phyloP scores from a whole-genome alignment of 306 rosid species.

The Arachis stenosperma region DNA sequence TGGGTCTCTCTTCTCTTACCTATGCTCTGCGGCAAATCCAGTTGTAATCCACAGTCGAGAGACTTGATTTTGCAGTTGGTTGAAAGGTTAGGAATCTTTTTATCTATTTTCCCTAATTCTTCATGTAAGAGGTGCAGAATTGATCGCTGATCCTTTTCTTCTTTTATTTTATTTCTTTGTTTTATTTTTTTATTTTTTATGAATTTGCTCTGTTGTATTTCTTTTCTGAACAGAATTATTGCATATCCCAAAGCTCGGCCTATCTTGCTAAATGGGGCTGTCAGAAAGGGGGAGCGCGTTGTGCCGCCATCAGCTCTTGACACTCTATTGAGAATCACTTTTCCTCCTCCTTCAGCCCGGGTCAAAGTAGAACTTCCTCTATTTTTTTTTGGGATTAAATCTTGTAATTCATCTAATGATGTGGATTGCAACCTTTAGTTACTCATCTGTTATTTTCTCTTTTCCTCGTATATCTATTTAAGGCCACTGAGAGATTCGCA shows the following conservation, averaged over 20 bases:
- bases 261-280: slow-evolving; percentile 52
- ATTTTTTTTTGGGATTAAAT: not conserved
- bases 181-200: not conserved
- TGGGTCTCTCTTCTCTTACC: slow-evolving; percentile 57
- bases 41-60: slow-evolving; percentile 52
- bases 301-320: slow-evolving; percentile 56
- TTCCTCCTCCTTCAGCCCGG: slow-evolving; percentile 51
- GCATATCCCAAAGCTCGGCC: slow-evolving; percentile 51
- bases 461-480: not conserved
- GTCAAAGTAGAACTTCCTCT: slow-evolving; percentile 41
- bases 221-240: slow-evolving; percentile 44
- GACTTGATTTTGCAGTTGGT: slow-evolving; percentile 56
- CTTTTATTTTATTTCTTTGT: slow-evolving; percentile 8
- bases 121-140: slow-evolving; percentile 9
- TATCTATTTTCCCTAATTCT: slow-evolving; percentile 15
- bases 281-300: slow-evolving; percentile 59
- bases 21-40: slow-evolving; percentile 50
- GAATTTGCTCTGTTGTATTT: slow-evolving; percentile 1
- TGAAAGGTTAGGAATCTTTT: slow-evolving; percentile 50
- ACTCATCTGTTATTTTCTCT: slow-evolving; percentile 27
- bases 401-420: slow-evolving; percentile 18
- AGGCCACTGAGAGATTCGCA: slow-evolving; percentile 55
- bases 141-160: not conserved
- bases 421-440: slow-evolving; percentile 6
- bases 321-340: slow-evolving; percentile 45